Conservation (phyloP, 2,329 filamentous ascomycete genomes). For the Claviceps africana region DNA sequence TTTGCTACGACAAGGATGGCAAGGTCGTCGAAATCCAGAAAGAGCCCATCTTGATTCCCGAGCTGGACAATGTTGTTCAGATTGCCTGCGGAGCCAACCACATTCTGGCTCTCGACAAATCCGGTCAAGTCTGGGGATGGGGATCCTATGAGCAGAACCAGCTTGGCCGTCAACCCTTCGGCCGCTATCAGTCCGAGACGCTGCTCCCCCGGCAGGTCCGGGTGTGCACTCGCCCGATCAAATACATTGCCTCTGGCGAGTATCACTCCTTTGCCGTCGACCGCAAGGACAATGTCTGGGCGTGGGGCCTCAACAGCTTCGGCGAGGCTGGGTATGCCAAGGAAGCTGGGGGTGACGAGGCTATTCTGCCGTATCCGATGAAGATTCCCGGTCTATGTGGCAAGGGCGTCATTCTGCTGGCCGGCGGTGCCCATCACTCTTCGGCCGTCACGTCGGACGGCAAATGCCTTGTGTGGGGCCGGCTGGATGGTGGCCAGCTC, state of each 20-base stretch:
- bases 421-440: conserved; percentile 64
- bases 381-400: conserved; percentile 50
- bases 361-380: conserved; percentile 58
- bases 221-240: conserved; percentile 43
- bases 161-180: conserved; percentile 45
- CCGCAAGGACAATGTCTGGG: conserved; percentile 54
- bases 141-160: conserved; percentile 56
- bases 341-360: conserved; percentile 38
- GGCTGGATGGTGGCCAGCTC: conserved; percentile 36
- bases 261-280: conserved; percentile 77
- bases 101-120: conserved; percentile 50
- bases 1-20: conserved; percentile 43
- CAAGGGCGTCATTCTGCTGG: conserved; percentile 51
- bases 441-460: conserved; percentile 44
- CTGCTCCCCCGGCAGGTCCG: conserved; percentile 46
- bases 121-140: conserved; percentile 55
- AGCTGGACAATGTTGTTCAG: conserved; percentile 50
- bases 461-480: conserved; percentile 46
- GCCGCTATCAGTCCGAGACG: conserved; percentile 47
- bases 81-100: conserved; percentile 59
- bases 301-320: conserved; percentile 81
- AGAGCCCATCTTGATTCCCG: conserved; percentile 40
- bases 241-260: conserved; percentile 45
- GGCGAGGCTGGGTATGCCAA: conserved; percentile 58
- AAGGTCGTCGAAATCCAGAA: conserved; percentile 29